Conservation (phyloP, 352 stramenopile genomes). For the Pilasporangium apinafurcum region DNA sequence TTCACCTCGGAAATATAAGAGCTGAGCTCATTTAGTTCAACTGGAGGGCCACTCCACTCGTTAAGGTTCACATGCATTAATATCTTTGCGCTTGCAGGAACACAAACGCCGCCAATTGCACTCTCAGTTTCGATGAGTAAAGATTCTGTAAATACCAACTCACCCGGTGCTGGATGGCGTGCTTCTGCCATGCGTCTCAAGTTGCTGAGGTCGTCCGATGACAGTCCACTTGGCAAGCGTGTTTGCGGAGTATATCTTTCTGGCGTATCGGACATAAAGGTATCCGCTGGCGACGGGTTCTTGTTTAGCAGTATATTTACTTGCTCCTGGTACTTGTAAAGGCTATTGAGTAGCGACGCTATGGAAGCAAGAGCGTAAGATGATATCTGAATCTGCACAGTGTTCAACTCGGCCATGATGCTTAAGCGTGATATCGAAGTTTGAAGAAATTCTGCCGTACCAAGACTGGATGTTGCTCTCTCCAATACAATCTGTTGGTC, state of each 20-base stretch:
- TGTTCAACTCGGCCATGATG: constrained; percentile 34
- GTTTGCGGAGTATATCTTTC: no score
- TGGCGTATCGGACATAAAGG: no score
- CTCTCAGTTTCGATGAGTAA: constrained; percentile 62
- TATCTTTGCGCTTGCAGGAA: background rate
- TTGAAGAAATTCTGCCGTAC: constrained; percentile 4
- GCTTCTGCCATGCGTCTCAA: constrained; percentile 44
- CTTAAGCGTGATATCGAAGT: constrained; percentile 23
- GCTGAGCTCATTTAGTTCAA: constrained; percentile 16
- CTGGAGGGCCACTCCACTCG: constrained; percentile 17
- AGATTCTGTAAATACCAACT: constrained; percentile 57
- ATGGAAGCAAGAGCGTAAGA: constrained; percentile 30
- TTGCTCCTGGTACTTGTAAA: no score
- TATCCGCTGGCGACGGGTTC: no score
- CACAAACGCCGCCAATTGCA: background rate
- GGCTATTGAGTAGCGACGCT: constrained; percentile 13
- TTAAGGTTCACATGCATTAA: constrained; percentile 10
- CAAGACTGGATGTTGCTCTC: background rate
- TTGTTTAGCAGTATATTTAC: no score
- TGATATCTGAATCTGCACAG: constrained; percentile 39
- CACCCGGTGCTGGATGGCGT: constrained; percentile 40
- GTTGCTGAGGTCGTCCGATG: constrained; percentile 52
- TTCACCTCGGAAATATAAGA: constrained; percentile 58
- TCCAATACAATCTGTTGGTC: constrained; percentile 36
- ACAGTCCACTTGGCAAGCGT: background rate